Conservation (phyloP, 129 eudicot genomes). For the Flaveria ramosissima region DNA sequence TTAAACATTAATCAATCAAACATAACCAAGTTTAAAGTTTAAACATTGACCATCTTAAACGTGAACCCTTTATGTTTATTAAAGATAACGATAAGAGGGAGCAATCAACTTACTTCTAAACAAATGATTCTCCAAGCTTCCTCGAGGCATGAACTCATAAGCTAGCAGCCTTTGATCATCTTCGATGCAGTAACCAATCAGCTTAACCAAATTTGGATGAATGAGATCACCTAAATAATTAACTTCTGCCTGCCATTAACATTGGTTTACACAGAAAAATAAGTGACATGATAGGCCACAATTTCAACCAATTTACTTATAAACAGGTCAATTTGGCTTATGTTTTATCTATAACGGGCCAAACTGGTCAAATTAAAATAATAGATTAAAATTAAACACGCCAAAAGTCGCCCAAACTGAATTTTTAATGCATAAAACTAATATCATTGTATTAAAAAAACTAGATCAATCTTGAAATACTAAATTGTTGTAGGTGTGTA, state of each 20-base stretch:
- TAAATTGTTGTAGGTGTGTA: neutral
- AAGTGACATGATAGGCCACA: neutral
- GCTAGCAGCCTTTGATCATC: constrained; percentile 95
- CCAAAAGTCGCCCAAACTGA: too few relatives aligned
- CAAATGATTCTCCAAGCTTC: constrained; percentile 94
- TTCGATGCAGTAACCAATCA: constrained; percentile 96
- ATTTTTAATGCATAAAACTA: too few relatives aligned
- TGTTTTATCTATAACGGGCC: neutral
- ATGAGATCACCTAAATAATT: constrained; percentile 86
- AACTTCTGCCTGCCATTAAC: constrained; percentile 80
- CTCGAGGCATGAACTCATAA: constrained; percentile 95
- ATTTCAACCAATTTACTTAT: neutral
- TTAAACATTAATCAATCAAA: neutral
- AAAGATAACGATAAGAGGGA: constrained; percentile 1
- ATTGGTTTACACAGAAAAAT: constrained; percentile 6
- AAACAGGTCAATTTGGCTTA: neutral
- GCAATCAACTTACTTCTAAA: constrained; percentile 70
- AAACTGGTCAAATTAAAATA: neutral
- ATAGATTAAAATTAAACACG: neutral
- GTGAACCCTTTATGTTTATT: neutral
- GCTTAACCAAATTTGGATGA: constrained; percentile 88
- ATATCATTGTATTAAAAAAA: too few relatives aligned
- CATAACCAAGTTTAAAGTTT: neutral
- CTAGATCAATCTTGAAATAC: too few relatives aligned
- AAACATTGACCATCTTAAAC: neutral